Evolutionary conservation across 2,329 filamentous ascomycete genomes (phyloP).

Genomic region (Diaporthe caulivora): DNA sequence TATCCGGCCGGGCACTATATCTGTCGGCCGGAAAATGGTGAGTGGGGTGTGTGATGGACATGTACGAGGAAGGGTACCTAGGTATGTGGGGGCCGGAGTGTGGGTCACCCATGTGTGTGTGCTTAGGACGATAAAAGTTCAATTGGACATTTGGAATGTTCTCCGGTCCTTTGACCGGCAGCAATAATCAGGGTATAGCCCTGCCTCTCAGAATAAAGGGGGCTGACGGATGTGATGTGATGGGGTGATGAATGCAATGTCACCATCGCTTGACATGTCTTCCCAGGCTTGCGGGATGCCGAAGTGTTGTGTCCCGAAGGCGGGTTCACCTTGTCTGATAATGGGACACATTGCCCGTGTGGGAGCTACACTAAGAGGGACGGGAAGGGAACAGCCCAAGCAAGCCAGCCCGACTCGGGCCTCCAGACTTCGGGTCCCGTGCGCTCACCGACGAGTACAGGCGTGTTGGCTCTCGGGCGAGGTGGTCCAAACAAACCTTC

Average conservation of each 20-base stretch:
- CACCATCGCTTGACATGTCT: neutral
- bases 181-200: neutral
- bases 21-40: conserved; percentile 12
- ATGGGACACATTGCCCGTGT: conserved; percentile 14
- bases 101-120: too few relatives aligned
- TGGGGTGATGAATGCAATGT: neutral
- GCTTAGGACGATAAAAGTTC: too few relatives aligned
- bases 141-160: neutral
- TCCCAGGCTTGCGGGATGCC: neutral
- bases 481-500: neutral
- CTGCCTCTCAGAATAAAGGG: conserved; percentile 5
- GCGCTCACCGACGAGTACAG: neutral
- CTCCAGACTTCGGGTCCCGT: conserved; percentile 5
- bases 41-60: too few relatives aligned
- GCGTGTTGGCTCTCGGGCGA: neutral
- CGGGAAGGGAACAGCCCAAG: neutral
- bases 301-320: neutral
- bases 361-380: neutral
- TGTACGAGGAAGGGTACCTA: too few relatives aligned
- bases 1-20: conserved; percentile 21
- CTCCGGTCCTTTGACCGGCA: neutral
- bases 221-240: neutral
- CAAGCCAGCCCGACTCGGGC: neutral
- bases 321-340: conserved; percentile 11
- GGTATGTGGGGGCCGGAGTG: neutral